phyloP scores from a whole-genome alignment of 2,329 filamentous ascomycete genomes.

The Bertia moriformis region DNA sequence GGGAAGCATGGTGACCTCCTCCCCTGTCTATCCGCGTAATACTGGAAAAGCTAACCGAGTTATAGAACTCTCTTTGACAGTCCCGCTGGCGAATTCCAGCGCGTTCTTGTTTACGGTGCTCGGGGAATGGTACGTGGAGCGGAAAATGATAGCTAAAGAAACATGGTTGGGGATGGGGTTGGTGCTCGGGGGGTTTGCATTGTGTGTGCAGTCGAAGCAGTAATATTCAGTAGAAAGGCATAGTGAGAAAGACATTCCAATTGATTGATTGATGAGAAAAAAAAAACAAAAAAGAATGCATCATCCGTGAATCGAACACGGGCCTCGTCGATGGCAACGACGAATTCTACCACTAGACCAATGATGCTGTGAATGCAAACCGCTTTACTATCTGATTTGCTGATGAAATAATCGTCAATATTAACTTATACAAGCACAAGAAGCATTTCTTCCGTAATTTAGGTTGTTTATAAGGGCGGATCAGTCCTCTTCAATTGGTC shows the following conservation, averaged over 20 bases:
- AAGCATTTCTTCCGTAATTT: too few relatives aligned
- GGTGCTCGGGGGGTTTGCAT: slow-evolving; percentile 42
- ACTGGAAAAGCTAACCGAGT: neutral
- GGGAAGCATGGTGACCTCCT: slow-evolving; percentile 41
- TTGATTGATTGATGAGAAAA: neutral
- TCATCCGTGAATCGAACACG: slow-evolving; percentile 29
- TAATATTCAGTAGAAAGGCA: neutral
- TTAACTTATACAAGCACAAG: too few relatives aligned
- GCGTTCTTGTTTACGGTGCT: slow-evolving; percentile 51
- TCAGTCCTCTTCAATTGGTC: too few relatives aligned
- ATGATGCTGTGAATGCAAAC: slow-evolving; percentile 15
- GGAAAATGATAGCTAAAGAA: slow-evolving; percentile 44
- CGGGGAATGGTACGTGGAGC: slow-evolving; percentile 50
- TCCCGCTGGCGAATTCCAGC: slow-evolving; percentile 49
- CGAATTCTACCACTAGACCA: slow-evolving; percentile 22
- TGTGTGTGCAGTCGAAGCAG: slow-evolving; percentile 33
- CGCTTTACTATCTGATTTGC: neutral
- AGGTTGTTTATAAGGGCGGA: too few relatives aligned
- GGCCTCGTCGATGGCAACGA: slow-evolving; percentile 23
- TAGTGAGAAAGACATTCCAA: neutral
- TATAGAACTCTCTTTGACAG: slow-evolving; percentile 45
- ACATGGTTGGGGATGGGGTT: slow-evolving; percentile 15
- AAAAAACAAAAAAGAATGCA: slow-evolving; percentile 11
- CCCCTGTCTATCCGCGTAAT: slow-evolving; percentile 1
- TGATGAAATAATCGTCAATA: too few relatives aligned